These are phyloP conservation scores for Fraxinus sp. DNA, from an alignment of 305 asterid genomes.

Conservation along the genomic window DNA sequence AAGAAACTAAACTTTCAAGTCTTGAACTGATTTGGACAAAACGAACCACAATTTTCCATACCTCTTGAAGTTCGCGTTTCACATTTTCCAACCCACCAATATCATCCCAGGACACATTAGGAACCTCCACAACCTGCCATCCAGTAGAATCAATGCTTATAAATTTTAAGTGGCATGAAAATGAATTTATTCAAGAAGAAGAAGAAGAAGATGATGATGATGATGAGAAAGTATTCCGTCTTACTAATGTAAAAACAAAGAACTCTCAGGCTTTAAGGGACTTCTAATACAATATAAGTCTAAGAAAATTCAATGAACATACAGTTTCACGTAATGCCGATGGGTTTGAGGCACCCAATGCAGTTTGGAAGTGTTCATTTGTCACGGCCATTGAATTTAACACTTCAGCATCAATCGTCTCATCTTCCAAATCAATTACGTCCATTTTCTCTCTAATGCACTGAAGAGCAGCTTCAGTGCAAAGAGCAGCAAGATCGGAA, in stretches of 20 bases:
- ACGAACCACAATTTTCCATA: constrained; percentile 8
- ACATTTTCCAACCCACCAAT: constrained; percentile 56
- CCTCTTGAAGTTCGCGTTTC: constrained; percentile 65
- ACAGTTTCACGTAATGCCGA: constrained; percentile 59
- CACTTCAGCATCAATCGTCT: constrained; percentile 46
- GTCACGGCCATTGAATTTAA: constrained; percentile 47
- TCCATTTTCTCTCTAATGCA: constrained; percentile 58
- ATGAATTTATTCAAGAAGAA: background rate
- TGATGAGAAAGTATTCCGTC: background rate
- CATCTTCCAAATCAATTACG: constrained; percentile 53
- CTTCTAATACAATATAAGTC: background rate
- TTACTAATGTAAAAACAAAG: background rate
- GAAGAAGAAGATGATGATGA: background rate
- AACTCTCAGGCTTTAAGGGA: background rate
- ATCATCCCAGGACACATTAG: constrained; percentile 50
- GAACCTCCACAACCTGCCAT: constrained; percentile 58
- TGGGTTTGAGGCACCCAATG: constrained; percentile 48
- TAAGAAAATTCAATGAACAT: background rate
- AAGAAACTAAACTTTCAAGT: constrained; percentile 3
- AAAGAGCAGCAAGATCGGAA: constrained; percentile 49
- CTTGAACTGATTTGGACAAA: background rate
- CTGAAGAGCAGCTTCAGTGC: constrained; percentile 54
- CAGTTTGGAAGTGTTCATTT: constrained; percentile 44
- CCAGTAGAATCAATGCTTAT: background rate
- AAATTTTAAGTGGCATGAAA: background rate